These are phyloP conservation scores for Drechslera avenae DNA, from an alignment of 2,329 filamentous ascomycete species.

Conservation along the genomic window DNA sequence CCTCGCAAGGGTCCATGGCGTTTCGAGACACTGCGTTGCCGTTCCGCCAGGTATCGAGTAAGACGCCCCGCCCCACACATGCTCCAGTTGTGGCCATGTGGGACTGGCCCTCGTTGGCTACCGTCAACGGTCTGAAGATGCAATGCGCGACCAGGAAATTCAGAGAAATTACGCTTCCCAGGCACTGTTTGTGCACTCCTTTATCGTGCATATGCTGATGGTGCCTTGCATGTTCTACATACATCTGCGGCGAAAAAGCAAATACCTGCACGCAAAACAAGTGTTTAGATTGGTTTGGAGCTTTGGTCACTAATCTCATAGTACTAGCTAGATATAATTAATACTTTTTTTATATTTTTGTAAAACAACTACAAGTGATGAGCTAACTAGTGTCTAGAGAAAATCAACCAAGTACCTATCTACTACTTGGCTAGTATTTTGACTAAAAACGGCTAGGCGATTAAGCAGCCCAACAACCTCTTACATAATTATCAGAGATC, in stretches of 20 bases:
- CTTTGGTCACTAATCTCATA: too few relatives aligned
- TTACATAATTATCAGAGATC: background rate
- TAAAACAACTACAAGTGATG: too few relatives aligned
- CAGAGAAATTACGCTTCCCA: slow-evolving; percentile 4
- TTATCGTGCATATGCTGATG: background rate
- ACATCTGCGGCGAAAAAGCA: too few relatives aligned
- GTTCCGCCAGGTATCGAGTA: background rate
- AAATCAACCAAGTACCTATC: too few relatives aligned
- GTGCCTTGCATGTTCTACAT: slow-evolving; percentile 1
- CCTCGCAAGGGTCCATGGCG: slow-evolving; percentile 13
- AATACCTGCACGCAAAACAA: too few relatives aligned
- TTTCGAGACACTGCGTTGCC: slow-evolving; percentile 10
- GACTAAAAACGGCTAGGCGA: background rate
- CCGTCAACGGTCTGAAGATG: background rate
- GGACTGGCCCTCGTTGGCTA: slow-evolving; percentile 8
- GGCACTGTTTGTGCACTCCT: slow-evolving; percentile 6
- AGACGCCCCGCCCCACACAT: slow-evolving; percentile 5
- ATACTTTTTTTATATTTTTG: too few relatives aligned
- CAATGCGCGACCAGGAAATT: slow-evolving; percentile 1
- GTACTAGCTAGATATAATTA: too few relatives aligned
- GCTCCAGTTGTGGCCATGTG: slow-evolving; percentile 7
- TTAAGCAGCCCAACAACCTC: background rate
- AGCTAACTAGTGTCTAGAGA: too few relatives aligned
- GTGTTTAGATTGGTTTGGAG: too few relatives aligned
- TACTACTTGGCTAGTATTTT: background rate